Percentiles rank a stretch among this genome's conserved stretches.
phyloP scores from a whole-genome alignment of 495 filamentous ascomycete genomes.

The Neurospora sp. region DNA sequence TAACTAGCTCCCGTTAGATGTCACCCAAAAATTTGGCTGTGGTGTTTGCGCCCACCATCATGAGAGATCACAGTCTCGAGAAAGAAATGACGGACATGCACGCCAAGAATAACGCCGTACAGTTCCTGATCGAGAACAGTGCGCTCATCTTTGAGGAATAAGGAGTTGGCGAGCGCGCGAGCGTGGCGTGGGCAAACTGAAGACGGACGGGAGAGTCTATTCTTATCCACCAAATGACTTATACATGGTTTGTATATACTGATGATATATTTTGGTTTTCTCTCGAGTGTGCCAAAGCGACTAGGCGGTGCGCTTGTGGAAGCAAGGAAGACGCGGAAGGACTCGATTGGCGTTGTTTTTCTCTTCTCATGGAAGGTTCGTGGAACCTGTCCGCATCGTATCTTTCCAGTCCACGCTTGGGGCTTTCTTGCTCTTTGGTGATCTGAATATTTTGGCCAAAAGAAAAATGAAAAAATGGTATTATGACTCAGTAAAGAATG shows the following conservation, averaged over 20 bases:
- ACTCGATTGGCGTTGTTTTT: neutral
- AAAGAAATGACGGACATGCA: constrained; percentile 95
- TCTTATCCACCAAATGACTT: neutral
- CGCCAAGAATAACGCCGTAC: constrained; percentile 79
- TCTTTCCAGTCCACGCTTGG: neutral
- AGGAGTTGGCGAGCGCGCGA: constrained; percentile 1
- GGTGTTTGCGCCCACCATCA: constrained; percentile 96
- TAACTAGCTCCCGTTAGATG: constrained; percentile 48
- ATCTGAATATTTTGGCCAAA: neutral
- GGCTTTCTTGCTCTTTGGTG: neutral
- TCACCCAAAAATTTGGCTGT: constrained; percentile 90
- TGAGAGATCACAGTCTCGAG: constrained; percentile 78
- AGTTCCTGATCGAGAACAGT: constrained; percentile 82
- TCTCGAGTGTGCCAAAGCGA: neutral
- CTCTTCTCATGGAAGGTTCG: neutral
- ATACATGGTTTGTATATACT: constrained; percentile 8
- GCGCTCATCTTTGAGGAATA: constrained; percentile 57
- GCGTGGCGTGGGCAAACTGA: neutral
- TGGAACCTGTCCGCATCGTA: neutral
- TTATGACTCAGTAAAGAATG: neutral
- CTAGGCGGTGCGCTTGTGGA: neutral
- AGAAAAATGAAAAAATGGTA: neutral
- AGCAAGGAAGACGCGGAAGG: neutral
- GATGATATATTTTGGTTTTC: constrained; percentile 1
- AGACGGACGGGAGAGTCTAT: neutral